These are phyloP conservation scores for Tricholoma matsutake DNA, from an alignment of 768 basidiomycete genomes.

Conservation along the genomic window DNA sequence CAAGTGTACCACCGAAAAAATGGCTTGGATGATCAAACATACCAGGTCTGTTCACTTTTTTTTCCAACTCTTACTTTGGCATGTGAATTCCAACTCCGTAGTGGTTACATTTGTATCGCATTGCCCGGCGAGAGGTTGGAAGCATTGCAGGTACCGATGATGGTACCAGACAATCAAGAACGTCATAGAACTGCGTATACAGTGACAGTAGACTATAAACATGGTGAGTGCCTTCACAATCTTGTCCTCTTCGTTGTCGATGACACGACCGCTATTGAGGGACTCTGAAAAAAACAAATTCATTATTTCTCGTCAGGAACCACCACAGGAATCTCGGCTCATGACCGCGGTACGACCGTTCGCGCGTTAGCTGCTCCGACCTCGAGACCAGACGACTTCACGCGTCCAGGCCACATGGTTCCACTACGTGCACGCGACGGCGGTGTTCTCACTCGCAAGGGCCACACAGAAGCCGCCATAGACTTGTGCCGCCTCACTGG, in stretches of 20 bases:
- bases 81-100: slow-evolving; percentile 27
- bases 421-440: slow-evolving; percentile 85
- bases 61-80: neutral
- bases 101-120: slow-evolving; percentile 92
- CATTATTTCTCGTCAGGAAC: slow-evolving; percentile 53
- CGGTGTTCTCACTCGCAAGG: slow-evolving; percentile 82
- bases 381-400: slow-evolving; percentile 65
- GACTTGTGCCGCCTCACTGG: slow-evolving; percentile 82
- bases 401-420: slow-evolving; percentile 93
- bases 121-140: slow-evolving; percentile 74
- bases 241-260: slow-evolving; percentile 2
- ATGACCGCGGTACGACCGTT: slow-evolving; percentile 87
- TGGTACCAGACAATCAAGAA: slow-evolving; percentile 90
- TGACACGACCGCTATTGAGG: slow-evolving; percentile 4
- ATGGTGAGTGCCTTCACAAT: slow-evolving; percentile 50
- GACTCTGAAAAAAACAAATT: neutral
- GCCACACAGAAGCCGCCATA: slow-evolving; percentile 90
- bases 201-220: slow-evolving; percentile 89
- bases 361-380: slow-evolving; percentile 71
- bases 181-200: slow-evolving; percentile 93
- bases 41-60: slow-evolving; percentile 63
- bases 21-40: slow-evolving; percentile 99
- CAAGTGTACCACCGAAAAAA: slow-evolving; percentile 88
- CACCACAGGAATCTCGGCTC: slow-evolving; percentile 94
- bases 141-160: slow-evolving; percentile 84